Evolutionary conservation across 257 asterid species (phyloP).

Genomic region (Solanum stenotomum): DNA sequence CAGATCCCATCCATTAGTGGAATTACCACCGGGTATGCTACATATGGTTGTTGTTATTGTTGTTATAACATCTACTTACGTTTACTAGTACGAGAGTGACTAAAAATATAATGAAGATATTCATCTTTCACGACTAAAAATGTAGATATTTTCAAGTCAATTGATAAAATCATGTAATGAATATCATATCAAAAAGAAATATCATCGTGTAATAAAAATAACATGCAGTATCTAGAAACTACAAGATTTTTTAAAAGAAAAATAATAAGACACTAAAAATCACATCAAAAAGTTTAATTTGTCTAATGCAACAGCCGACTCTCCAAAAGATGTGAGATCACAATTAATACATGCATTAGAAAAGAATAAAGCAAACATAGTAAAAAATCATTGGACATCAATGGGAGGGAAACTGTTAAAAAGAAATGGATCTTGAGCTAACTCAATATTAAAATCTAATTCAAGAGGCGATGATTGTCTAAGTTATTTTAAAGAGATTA

Average conservation of each 20-base stretch:
- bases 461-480: not conserved
- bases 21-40: rapidly evolving
- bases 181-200: not conserved
- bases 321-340: not conserved
- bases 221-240: not conserved
- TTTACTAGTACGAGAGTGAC: not conserved
- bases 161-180: not conserved
- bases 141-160: not conserved
- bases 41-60: not conserved
- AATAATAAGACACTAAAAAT: not conserved
- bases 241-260: not conserved
- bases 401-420: not conserved
- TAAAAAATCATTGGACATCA: not conserved
- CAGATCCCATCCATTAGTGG: not conserved
- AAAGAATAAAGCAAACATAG: not conserved
- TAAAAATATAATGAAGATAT: not conserved
- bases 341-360: not conserved
- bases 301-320: not conserved
- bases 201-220: not conserved
- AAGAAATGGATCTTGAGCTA: not conserved
- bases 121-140: not conserved
- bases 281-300: not conserved
- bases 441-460: not conserved
- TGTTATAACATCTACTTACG: not conserved
- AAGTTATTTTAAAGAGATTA: not conserved